Evolutionary conservation across 495 filamentous ascomycete genomes (phyloP).

Genomic region (Friedmanniomyces endolithicus): DNA sequence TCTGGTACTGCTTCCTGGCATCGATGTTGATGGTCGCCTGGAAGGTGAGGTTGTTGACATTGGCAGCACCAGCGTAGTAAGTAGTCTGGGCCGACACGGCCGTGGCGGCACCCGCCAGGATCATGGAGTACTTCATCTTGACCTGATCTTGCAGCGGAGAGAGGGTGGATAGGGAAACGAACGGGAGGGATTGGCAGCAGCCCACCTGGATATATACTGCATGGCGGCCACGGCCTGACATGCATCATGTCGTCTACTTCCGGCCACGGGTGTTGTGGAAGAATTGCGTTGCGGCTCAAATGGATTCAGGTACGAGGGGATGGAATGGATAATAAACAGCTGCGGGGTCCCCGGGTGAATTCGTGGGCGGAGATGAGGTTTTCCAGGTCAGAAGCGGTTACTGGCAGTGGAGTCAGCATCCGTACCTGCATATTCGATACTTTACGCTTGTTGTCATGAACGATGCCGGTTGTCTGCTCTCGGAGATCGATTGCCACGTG

Average conservation of each 20-base stretch:
- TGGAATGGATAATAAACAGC: neutral
- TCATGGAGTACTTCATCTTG: slow-evolving; percentile 6
- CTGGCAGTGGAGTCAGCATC: no score
- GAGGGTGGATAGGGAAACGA: neutral
- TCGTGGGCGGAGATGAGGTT: no score
- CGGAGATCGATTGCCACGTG: no score
- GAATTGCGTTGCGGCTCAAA: neutral
- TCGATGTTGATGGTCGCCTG: slow-evolving; percentile 8
- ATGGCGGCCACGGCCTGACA: neutral
- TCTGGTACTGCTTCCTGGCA: slow-evolving; percentile 9
- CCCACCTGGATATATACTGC: neutral
- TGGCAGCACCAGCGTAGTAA: neutral
- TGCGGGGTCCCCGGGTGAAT: neutral
- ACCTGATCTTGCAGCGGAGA: neutral
- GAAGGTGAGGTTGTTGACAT: slow-evolving; percentile 5
- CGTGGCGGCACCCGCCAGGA: neutral
- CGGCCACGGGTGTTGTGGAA: neutral
- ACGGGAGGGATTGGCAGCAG: neutral
- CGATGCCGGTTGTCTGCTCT: no score
- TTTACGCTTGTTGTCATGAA: no score
- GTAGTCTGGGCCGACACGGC: neutral
- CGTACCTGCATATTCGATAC: no score
- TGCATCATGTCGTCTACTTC: neutral
- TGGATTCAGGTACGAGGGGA: neutral
- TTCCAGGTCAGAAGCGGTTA: no score